Percentiles rank a stretch among this genome's conserved stretches.
Conservation (phyloP, 2,329 filamentous ascomycete genomes). For the Mycogone perniciosa region DNA sequence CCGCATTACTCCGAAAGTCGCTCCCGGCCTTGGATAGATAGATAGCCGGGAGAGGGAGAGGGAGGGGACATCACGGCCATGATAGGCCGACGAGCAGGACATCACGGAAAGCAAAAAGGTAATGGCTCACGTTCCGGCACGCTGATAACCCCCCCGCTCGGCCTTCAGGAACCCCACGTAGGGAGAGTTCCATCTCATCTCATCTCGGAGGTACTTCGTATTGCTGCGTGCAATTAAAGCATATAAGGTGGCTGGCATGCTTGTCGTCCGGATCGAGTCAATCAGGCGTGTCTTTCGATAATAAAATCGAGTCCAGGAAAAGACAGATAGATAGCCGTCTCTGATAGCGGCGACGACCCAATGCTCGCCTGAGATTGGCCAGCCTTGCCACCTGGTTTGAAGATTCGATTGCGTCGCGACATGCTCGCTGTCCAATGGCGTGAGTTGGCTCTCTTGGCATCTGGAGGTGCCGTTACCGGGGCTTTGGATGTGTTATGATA, state of each 20-base stretch:
- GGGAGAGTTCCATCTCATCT: too few species aligned
- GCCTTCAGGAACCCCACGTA: too few species aligned
- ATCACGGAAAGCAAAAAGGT: too few species aligned
- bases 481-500: too few species aligned
- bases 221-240: too few species aligned
- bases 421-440: slow-evolving; percentile 6
- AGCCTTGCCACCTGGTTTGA: slow-evolving; percentile 3
- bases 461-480: slow-evolving; percentile 3
- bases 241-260: too few species aligned
- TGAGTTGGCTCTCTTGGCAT: not conserved
- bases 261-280: too few species aligned
- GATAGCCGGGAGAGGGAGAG: not conserved
- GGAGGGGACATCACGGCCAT: not conserved
- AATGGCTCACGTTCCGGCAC: too few species aligned
- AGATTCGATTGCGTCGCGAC: slow-evolving; percentile 13
- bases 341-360: not conserved
- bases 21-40: not conserved
- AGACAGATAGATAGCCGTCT: not conserved
- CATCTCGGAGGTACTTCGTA: too few species aligned
- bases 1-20: slow-evolving; percentile 4
- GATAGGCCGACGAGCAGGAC: not conserved
- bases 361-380: slow-evolving; percentile 4
- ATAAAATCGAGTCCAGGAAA: too few species aligned
- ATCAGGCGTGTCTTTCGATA: too few species aligned
- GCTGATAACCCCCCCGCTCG: too few species aligned